These are phyloP conservation scores for Boletus tylopilopsis DNA, from an alignment of 768 basidiomycete species.

Conservation along the genomic window DNA sequence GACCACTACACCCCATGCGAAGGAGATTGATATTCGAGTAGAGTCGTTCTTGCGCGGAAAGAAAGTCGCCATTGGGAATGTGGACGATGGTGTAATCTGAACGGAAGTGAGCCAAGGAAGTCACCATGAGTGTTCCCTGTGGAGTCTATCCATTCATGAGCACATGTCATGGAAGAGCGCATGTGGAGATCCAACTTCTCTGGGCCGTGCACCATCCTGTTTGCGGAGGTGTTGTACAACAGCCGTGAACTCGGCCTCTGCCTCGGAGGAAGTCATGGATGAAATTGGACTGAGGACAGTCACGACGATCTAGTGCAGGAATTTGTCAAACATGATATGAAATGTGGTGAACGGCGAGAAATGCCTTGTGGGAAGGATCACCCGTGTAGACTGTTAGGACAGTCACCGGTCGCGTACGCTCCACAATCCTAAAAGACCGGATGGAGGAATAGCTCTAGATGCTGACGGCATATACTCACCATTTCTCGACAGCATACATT, in stretches of 20 bases:
- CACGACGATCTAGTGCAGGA: conserved; percentile 49
- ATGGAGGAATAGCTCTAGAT: not conserved
- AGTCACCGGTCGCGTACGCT: conserved; percentile 55
- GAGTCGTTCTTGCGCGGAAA: conserved; percentile 58
- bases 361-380: conserved; percentile 61
- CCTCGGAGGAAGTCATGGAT: conserved; percentile 39
- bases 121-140: conserved; percentile 71
- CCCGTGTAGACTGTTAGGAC: conserved; percentile 77
- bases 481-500: conserved; percentile 85
- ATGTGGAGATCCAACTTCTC: conserved; percentile 41
- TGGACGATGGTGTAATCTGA: conserved; percentile 84
- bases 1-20: conserved; percentile 81
- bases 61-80: conserved; percentile 65
- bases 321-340: conserved; percentile 11
- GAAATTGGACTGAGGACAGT: conserved; percentile 49
- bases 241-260: conserved; percentile 55
- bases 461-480: conserved; percentile 42
- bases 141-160: conserved; percentile 42
- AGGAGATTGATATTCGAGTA: conserved; percentile 81
- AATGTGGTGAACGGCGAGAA: conserved; percentile 7
- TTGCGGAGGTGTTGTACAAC: conserved; percentile 58
- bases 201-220: conserved; percentile 67
- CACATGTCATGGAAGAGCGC: not conserved
- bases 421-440: conserved; percentile 52
- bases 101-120: conserved; percentile 82